phyloP scores from a whole-genome alignment of 768 basidiomycete species.

The Calocybe gangraenosa region DNA sequence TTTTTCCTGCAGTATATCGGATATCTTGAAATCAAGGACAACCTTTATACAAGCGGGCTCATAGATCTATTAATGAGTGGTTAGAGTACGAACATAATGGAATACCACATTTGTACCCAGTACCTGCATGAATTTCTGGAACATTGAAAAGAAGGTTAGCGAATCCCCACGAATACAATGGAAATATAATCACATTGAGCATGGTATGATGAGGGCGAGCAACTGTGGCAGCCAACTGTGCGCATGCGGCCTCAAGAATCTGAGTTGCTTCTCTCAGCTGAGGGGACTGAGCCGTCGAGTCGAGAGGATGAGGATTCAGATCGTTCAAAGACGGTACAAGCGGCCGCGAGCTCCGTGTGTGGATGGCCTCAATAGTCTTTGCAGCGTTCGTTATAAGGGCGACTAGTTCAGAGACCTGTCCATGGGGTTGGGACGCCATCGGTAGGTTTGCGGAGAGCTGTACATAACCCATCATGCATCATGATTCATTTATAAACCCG shows the following conservation, averaged over 20 bases:
- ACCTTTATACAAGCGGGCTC: conserved; percentile 31
- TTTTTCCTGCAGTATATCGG: conserved; percentile 32
- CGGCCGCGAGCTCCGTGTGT: background rate
- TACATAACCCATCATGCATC: too few relatives aligned
- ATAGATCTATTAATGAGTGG: conserved; percentile 19
- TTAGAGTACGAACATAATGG: background rate
- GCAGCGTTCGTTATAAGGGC: background rate
- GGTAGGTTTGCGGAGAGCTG: too few relatives aligned
- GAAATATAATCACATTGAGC: conserved; percentile 20
- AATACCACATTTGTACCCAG: background rate
- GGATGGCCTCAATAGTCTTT: background rate
- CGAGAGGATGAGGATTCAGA: conserved; percentile 18
- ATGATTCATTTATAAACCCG: too few relatives aligned
- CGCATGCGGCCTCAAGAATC: conserved; percentile 23
- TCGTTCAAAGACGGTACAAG: conserved; percentile 19
- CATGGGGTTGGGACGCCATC: background rate
- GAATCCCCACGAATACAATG: background rate
- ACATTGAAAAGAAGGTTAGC: background rate
- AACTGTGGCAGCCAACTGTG: conserved; percentile 21
- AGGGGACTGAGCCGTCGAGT: conserved; percentile 12
- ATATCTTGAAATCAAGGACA: conserved; percentile 29
- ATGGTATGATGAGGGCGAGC: conserved; percentile 21
- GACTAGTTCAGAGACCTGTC: background rate
- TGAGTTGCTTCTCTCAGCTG: conserved; percentile 21
- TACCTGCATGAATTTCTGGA: conserved; percentile 9